phyloP scores from a whole-genome alignment of 75 land plant species.

The Sequoiadendron giganteum region DNA sequence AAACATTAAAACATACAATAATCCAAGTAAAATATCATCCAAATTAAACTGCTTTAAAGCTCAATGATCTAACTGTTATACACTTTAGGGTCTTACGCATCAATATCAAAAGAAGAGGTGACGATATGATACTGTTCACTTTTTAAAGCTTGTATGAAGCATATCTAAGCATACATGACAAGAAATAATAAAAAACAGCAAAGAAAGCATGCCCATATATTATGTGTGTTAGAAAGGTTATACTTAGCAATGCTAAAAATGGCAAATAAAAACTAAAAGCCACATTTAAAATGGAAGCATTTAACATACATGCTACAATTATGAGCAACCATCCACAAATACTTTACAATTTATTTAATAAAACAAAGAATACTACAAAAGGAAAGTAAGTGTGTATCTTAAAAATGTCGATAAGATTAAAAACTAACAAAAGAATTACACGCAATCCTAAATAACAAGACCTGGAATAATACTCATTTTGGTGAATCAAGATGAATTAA shows the following conservation, averaged over 20 bases:
- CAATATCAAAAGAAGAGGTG: neutral
- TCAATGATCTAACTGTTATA: neutral
- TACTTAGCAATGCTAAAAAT: neutral
- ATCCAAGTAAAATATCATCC: neutral
- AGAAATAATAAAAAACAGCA: neutral
- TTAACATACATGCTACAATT: neutral
- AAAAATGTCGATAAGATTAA: neutral
- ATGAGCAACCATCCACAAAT: neutral
- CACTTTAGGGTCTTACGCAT: neutral
- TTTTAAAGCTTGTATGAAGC: neutral
- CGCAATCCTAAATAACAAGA: too few relatives aligned
- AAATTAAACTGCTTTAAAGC: neutral
- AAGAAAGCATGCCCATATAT: neutral
- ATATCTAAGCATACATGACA: too few relatives aligned
- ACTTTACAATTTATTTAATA: neutral
- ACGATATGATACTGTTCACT: neutral
- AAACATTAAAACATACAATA: neutral
- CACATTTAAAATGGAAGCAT: neutral
- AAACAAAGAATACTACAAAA: neutral
- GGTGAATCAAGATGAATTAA: too few relatives aligned
- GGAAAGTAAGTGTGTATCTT: neutral
- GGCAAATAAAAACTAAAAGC: neutral
- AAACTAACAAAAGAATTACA: too few relatives aligned
- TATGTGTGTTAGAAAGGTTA: neutral
- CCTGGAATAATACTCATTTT: too few relatives aligned